Evolutionary conservation across 2,329 filamentous ascomycete species (phyloP).

Genomic region (Fusarium sp.): DNA sequence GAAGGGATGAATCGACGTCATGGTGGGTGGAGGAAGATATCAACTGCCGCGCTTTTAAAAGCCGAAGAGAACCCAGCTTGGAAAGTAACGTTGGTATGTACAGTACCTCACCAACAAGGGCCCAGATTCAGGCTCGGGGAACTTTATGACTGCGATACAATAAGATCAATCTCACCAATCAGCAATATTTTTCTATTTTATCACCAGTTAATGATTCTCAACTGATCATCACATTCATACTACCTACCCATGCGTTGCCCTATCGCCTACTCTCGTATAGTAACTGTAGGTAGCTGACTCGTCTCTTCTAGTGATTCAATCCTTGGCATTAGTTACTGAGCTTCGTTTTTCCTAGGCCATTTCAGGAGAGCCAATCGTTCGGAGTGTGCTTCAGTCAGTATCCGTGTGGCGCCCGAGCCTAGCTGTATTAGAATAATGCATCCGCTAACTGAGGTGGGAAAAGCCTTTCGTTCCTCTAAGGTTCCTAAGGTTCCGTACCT

Average conservation of each 20-base stretch:
- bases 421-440: slow-evolving; percentile 26
- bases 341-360: slow-evolving; percentile 24
- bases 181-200: not conserved
- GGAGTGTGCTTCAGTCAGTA: slow-evolving; percentile 11
- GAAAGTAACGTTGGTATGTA: not conserved
- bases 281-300: no score
- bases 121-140: not conserved
- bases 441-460: slow-evolving; percentile 8
- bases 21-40: slow-evolving; percentile 5
- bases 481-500: no score
- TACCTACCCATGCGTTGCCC: not conserved
- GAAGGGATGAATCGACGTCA: slow-evolving; percentile 19
- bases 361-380: slow-evolving; percentile 36
- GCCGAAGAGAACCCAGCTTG: slow-evolving; percentile 6
- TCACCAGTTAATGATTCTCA: not conserved
- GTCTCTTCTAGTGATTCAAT: slow-evolving; percentile 5
- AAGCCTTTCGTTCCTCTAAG: slow-evolving; percentile 8
- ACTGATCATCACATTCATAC: not conserved
- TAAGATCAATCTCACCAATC: not conserved
- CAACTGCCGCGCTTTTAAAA: slow-evolving; percentile 17
- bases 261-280: not conserved
- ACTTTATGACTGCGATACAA: not conserved
- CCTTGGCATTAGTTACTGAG: slow-evolving; percentile 19
- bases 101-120: not conserved
- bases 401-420: slow-evolving; percentile 30